phyloP scores from a whole-genome alignment of 768 basidiomycete genomes.

The Roridomyces roridus region DNA sequence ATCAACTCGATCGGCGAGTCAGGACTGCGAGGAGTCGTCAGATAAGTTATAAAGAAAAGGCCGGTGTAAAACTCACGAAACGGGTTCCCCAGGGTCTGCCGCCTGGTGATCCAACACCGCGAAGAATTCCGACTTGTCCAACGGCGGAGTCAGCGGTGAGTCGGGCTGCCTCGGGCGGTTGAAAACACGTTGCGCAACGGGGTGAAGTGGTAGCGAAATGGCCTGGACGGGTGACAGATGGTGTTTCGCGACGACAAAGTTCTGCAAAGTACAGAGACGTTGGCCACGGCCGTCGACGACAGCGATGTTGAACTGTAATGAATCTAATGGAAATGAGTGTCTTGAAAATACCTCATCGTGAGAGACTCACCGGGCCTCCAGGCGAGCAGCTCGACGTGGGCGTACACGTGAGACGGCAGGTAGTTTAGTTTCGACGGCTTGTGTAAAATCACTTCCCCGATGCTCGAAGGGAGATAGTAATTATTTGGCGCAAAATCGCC shows the following conservation, averaged over 20 bases:
- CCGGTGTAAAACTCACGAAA: too few species aligned
- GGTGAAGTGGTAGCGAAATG: background rate
- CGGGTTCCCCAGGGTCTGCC: too few species aligned
- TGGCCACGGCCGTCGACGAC: constrained; percentile 32
- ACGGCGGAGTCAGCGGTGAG: background rate
- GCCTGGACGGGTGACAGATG: background rate
- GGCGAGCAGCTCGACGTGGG: constrained; percentile 27
- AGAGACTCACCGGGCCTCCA: constrained; percentile 36
- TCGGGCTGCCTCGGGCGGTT: background rate
- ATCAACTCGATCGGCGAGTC: too few species aligned
- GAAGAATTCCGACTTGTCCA: background rate
- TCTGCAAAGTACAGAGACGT: constrained; percentile 6
- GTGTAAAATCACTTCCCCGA: constrained; percentile 25
- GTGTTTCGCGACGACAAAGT: constrained; percentile 3
- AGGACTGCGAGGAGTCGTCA: too few species aligned
- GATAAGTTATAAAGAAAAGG: too few species aligned
- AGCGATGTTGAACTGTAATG: constrained; percentile 32
- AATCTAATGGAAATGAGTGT: background rate
- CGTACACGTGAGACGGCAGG: constrained; percentile 21
- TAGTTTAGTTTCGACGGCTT: constrained; percentile 10
- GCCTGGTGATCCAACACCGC: too few species aligned
- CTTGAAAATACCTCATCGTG: background rate
- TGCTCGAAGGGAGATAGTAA: constrained; percentile 40
- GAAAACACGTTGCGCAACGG: background rate
- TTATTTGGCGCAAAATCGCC: constrained; percentile 33